phyloP scores from a whole-genome alignment of 345 rosid genomes.

The Syzygium aromaticum region DNA sequence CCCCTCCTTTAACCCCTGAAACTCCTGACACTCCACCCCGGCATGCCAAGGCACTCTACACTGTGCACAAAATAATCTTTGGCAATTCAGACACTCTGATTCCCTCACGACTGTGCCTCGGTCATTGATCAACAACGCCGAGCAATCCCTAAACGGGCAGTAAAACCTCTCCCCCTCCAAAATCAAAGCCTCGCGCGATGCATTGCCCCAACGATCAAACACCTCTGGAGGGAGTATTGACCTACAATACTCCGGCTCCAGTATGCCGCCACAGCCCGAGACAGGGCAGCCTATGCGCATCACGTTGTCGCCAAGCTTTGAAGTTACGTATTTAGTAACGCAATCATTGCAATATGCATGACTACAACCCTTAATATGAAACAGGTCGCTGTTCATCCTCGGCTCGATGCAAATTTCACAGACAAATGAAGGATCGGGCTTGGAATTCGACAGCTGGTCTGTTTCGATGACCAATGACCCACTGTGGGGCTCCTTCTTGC shows the following conservation, averaged over 20 bases:
- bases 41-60: slow-evolving; percentile 53
- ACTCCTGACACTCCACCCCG: slow-evolving; percentile 19
- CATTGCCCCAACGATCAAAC: slow-evolving; percentile 38
- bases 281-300: slow-evolving; percentile 23
- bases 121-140: slow-evolving; percentile 29
- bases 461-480: neutral
- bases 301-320: slow-evolving; percentile 35
- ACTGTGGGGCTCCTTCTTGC: neutral
- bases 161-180: slow-evolving; percentile 22
- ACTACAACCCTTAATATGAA: slow-evolving; percentile 32
- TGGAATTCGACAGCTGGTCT: neutral
- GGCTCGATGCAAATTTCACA: slow-evolving; percentile 50
- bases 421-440: slow-evolving; percentile 8
- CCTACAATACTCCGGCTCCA: slow-evolving; percentile 33
- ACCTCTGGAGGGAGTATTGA: slow-evolving; percentile 26
- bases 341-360: slow-evolving; percentile 48
- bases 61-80: slow-evolving; percentile 31
- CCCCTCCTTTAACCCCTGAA: slow-evolving; percentile 24
- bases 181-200: slow-evolving; percentile 39
- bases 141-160: slow-evolving; percentile 53
- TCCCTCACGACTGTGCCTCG: slow-evolving; percentile 1
- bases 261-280: slow-evolving; percentile 11
- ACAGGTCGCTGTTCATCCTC: slow-evolving; percentile 10
- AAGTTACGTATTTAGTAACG: slow-evolving; percentile 28
- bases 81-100: slow-evolving; percentile 29